Percentiles rank a stretch among this genome's conserved stretches.
Evolutionary conservation across 2,329 filamentous ascomycete species (phyloP).

Genomic region (Lachnellula arida): DNA sequence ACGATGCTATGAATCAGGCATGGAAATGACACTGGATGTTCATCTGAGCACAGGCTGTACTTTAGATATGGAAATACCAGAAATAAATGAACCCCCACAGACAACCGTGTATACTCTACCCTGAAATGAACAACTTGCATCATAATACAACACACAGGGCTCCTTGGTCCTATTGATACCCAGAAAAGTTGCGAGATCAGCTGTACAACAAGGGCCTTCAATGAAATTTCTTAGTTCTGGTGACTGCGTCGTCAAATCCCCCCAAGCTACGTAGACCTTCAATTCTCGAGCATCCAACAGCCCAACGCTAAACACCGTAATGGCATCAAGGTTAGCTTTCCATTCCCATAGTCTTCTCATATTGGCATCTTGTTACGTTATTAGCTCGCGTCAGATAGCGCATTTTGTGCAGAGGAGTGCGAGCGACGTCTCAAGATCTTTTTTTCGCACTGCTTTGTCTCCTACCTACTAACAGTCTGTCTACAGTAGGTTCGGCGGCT

Average conservation of each 20-base stretch:
- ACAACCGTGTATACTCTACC: background rate
- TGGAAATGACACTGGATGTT: conserved; percentile 3
- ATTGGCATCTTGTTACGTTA: background rate
- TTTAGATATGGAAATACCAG: conserved; percentile 16
- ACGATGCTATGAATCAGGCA: conserved; percentile 22
- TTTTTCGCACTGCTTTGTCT: background rate
- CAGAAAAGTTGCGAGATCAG: background rate
- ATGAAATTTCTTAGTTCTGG: background rate
- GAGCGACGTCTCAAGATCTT: background rate
- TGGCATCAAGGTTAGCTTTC: conserved; percentile 27
- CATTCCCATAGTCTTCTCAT: background rate
- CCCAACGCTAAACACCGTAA: conserved; percentile 13
- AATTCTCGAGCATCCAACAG: background rate
- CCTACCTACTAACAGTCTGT: background rate
- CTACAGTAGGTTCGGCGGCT: conserved; percentile 56
- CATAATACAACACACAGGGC: background rate
- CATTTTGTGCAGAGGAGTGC: background rate
- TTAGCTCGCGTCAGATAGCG: background rate
- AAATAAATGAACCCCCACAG: background rate
- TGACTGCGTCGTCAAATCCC: background rate
- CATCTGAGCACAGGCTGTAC: conserved; percentile 12
- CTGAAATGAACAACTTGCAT: background rate
- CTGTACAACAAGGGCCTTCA: background rate
- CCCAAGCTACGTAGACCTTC: background rate
- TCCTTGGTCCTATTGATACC: background rate